Evolutionary conservation across 2,329 filamentous ascomycete genomes (phyloP), one percentile per base, ranked within the genome.

Genomic region (Fusarium clavum): DNA sequence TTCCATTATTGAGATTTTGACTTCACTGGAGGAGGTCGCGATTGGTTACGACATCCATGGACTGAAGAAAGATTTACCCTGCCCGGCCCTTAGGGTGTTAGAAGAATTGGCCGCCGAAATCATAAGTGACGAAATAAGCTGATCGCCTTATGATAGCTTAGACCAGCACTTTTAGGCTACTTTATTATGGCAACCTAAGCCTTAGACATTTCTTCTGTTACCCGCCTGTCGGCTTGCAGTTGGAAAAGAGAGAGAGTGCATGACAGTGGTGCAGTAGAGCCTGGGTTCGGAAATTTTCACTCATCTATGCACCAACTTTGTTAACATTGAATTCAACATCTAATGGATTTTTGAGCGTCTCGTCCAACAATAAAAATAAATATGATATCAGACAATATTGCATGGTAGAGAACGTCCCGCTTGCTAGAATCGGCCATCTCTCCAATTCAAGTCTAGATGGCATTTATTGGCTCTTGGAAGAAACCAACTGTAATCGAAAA

Each of bases 401-500:
- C 10, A n/a, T n/a, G 34, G 16, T n/a, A 38, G 34, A 38, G 16
- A 38, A n/a, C 10, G 18, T n/a, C 34, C 6, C 18, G 34, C 18
- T 38, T 38, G 34, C 11, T n/a, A 11, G 18, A n/a, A 38, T n/a
- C 18, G 18, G 34, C 34, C 18, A 12, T 38, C 34, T 38, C 34
- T 30, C 34, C 34, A 12, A 38, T n/a, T 38, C 18, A n/a, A 38
- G 18, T 38, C 11, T 18, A 14, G 20, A 25, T 41, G 6, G 16
- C 20, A 14, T 38, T 22, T 12, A 25, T 27, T 27, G 12, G 7
- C 16, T 51, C 32, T 49, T 34, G 27, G n/a, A 24, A 49, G n/a
- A 22, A 20, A n/a, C 16, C 25, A 22, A 13, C 51, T 64, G 30
- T 52, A 71, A 53, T 44, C 11, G 46, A 41, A 40, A 40, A 59